phyloP scores from a whole-genome alignment of 2,329 filamentous ascomycete genomes.

The Ophiosphaerella herpotricha region DNA sequence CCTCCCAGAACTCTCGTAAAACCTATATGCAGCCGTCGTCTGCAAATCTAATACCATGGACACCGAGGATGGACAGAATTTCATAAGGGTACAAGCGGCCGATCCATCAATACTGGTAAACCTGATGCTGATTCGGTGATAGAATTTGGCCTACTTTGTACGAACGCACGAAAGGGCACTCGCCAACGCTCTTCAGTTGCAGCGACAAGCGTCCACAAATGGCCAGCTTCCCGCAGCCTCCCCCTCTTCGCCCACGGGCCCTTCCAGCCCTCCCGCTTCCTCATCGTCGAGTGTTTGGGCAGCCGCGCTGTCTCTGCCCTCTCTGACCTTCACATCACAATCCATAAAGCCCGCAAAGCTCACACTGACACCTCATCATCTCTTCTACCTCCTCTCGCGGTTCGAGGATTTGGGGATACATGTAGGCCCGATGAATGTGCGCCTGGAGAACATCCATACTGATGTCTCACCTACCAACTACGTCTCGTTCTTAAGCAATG shows the following conservation, averaged over 20 bases:
- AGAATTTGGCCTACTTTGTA: slow-evolving; percentile 96
- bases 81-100: slow-evolving; percentile 71
- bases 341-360: slow-evolving; percentile 87
- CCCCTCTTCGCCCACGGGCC: slow-evolving; percentile 45
- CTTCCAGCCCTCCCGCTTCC: slow-evolving; percentile 55
- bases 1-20: slow-evolving; percentile 8
- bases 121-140: slow-evolving; percentile 37
- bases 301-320: slow-evolving; percentile 82
- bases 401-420: slow-evolving; percentile 91
- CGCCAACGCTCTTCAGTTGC: slow-evolving; percentile 90
- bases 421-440: slow-evolving; percentile 94
- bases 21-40: slow-evolving; percentile 42
- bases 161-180: slow-evolving; percentile 96
- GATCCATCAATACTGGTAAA: background rate
- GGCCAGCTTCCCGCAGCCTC: slow-evolving; percentile 50
- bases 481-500: slow-evolving; percentile 89
- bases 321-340: slow-evolving; percentile 82
- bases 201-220: slow-evolving; percentile 73
- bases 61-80: slow-evolving; percentile 87
- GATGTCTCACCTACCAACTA: slow-evolving; percentile 87
- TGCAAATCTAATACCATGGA: slow-evolving; percentile 62
- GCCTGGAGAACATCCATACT: slow-evolving; percentile 91
- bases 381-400: slow-evolving; percentile 93
- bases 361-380: slow-evolving; percentile 90
- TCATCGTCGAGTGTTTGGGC: slow-evolving; percentile 73